phyloP scores from a whole-genome alignment of 257 asterid species.

The Lavandula angustifolia region DNA sequence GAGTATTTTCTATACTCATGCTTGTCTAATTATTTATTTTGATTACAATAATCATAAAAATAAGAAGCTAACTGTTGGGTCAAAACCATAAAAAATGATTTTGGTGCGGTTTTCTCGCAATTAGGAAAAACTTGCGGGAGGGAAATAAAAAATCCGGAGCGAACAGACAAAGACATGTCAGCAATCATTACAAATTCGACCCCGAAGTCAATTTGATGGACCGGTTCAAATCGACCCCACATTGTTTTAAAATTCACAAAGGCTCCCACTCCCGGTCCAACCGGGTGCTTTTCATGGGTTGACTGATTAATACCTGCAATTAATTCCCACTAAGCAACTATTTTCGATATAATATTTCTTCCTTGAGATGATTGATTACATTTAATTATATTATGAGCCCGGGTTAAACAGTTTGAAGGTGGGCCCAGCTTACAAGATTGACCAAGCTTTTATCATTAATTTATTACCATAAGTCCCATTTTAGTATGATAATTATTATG shows the following conservation, averaged over 20 bases:
- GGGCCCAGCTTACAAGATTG: conserved; percentile 29
- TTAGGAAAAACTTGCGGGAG: too few species aligned
- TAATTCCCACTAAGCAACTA: conserved; percentile 30
- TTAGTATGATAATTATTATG: conserved; percentile 15
- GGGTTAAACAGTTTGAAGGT: too few species aligned
- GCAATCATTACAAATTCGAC: conserved; percentile 54
- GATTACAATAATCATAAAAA: too few species aligned
- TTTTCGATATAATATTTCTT: not conserved
- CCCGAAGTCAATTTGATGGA: conserved; percentile 33
- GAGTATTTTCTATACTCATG: too few species aligned
- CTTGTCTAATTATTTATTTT: too few species aligned
- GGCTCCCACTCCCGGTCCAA: conserved; percentile 44
- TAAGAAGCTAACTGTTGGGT: too few species aligned
- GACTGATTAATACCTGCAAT: conserved; percentile 33
- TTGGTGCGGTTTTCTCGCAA: too few species aligned
- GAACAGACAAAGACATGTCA: conserved; percentile 37
- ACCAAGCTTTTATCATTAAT: conserved; percentile 6
- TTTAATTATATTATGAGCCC: not conserved
- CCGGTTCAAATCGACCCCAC: conserved; percentile 45
- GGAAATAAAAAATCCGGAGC: not conserved
- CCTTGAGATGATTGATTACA: conserved; percentile 13
- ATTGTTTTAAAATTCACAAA: conserved; percentile 21
- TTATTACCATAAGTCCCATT: conserved; percentile 7
- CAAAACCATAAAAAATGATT: too few species aligned
- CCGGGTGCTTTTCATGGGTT: conserved; percentile 32